Base-by-base conservation (phyloP, 345 rosid genomes). In the Pseudoturritis turrita region DNA sequence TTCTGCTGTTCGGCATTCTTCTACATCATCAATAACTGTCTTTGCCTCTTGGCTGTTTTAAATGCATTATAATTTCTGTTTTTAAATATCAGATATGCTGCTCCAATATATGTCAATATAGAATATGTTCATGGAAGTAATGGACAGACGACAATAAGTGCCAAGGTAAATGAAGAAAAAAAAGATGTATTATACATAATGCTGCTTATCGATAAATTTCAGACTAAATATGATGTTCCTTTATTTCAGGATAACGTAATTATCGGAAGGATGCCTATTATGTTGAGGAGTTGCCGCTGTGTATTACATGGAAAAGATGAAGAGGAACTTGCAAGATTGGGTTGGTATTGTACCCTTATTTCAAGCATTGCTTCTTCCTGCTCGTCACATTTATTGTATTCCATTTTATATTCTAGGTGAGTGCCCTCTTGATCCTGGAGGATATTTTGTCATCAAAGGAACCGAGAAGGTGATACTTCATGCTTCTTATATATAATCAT, bases 381-480 rank as follows among this genome's bases (percentile, higher is more conserved):
- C 23, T 62, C 62, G n/a, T 60, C 43, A 37, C 14, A 44, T 52
- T 66, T 36, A 58, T 54, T 72, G 12, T 68, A 62, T 52, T 61
- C 50, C 55, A 19, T 31, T 47, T 62, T 69, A 75, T 75, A 7
- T 36, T 71, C 69, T 52, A 94, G 98, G 98, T 74, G 98, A 94
- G 82, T 94, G 98, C 73, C 98, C 97, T 75, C 89, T 89, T 54
- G 98, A 94, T 73, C 96, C 97, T 53, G 97, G 98, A 58, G 97
- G 97, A 54, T 94, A 94, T 85, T 94, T 94, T 77, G 52, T 94
- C 52, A 83, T 89, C 51, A 94, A 91, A 78, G 98, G 98, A 69
- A 81, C 88, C 0, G 97, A 94, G 79, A 94, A 91, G 97, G 97
- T 93, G 41, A 51, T 37, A 25, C 23, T 64, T 46, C 19, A 41